Conservation (phyloP, 2,329 filamentous ascomycete genomes). For the Nannizzia gypsea region DNA sequence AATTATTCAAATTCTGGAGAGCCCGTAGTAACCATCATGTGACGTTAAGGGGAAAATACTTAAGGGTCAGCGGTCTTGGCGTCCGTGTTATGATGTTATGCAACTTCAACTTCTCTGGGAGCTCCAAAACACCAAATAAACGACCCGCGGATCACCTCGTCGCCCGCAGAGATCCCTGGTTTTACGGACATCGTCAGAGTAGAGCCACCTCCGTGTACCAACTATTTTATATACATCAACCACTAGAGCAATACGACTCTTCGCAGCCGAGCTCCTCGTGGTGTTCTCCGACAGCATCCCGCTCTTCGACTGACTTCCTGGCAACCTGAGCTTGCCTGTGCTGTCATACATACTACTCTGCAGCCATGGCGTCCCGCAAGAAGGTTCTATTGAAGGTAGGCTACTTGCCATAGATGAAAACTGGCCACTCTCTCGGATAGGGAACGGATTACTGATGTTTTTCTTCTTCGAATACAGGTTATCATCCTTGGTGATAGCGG, state of each 20-base stretch:
- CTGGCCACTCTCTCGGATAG: not conserved
- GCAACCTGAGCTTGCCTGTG: not conserved
- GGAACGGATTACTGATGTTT: conserved; percentile 10
- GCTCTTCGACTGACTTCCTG: not conserved
- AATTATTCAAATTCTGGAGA: no score
- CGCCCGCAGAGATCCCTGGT: not conserved
- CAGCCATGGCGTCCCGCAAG: conserved; percentile 64
- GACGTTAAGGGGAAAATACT: not conserved
- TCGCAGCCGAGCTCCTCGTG: not conserved
- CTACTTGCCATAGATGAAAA: conserved; percentile 6
- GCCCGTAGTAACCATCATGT: not conserved
- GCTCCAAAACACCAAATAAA: not conserved
- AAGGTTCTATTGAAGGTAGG: conserved; percentile 80
- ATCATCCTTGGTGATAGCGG: conserved; percentile 98
- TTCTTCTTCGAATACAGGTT: conserved; percentile 48
- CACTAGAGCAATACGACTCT: not conserved
- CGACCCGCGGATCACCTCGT: not conserved
- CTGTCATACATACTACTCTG: not conserved
- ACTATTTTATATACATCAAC: not conserved
- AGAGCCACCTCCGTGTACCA: not conserved
- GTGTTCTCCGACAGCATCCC: not conserved
- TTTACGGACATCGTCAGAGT: not conserved
- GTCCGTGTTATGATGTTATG: not conserved
- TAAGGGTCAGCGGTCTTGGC: not conserved
- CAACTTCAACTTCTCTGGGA: not conserved